Evolutionary conservation across 257 asterid species (phyloP).

Genomic region (Thymus quinquecostatus): DNA sequence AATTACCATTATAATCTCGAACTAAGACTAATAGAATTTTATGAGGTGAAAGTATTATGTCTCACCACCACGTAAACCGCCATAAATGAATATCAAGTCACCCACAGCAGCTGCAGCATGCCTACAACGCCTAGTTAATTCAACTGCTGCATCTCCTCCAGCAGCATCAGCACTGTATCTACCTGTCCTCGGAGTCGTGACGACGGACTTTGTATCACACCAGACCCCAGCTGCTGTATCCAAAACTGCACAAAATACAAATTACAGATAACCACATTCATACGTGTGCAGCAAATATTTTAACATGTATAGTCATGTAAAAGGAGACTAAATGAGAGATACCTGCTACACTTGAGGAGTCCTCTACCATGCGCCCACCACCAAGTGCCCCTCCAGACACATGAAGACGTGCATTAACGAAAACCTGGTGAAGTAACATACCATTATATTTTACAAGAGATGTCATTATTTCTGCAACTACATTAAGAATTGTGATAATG

Average conservation of each 20-base stretch:
- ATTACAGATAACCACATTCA: constrained; percentile 5
- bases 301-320: not conserved
- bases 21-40: constrained; percentile 15
- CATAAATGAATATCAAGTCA: constrained; percentile 91
- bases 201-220: constrained; percentile 95
- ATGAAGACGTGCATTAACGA: constrained; percentile 98
- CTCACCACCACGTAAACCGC: constrained; percentile 99
- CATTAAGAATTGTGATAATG: constrained; percentile 7
- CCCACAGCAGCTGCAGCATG: constrained; percentile 99
- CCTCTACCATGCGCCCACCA: constrained; percentile 99
- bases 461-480: constrained; percentile 17
- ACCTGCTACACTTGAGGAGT: constrained; percentile 99
- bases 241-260: constrained; percentile 60
- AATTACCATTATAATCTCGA: constrained; percentile 15
- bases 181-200: constrained; percentile 91
- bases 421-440: constrained; percentile 60
- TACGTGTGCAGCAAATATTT: not conserved
- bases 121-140: constrained; percentile 94
- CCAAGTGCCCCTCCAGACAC: constrained; percentile 99
- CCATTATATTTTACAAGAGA: not conserved
- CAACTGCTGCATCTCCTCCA: constrained; percentile 97
- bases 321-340: constrained; percentile 24
- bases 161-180: constrained; percentile 96
- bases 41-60: constrained; percentile 30
- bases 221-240: constrained; percentile 99